Conservation (phyloP, 2,329 filamentous ascomycete genomes). For the Scopulariopsis brevicaulis region DNA sequence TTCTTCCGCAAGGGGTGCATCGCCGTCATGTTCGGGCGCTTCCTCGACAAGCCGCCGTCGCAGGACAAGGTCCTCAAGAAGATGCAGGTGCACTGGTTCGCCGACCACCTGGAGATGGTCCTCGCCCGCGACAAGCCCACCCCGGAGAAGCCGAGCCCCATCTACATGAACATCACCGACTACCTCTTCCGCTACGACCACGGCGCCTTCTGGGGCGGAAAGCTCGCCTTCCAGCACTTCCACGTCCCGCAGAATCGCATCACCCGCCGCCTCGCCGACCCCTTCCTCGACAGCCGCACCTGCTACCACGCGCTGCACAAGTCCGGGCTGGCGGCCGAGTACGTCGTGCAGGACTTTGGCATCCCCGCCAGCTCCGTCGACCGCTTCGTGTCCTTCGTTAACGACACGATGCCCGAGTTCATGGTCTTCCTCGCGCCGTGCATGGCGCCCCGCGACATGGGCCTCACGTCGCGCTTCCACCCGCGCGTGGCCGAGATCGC, state of each 20-base stretch:
- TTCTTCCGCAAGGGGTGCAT: constrained; percentile 33
- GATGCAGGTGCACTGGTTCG: constrained; percentile 19
- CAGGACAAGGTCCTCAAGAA: constrained; percentile 28
- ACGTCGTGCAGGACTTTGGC: constrained; percentile 55
- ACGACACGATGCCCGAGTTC: constrained; percentile 20
- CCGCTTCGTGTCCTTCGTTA: constrained; percentile 34
- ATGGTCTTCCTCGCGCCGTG: constrained; percentile 17
- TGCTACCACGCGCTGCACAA: constrained; percentile 56
- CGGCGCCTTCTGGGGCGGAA: constrained; percentile 57
- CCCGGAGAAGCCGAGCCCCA: constrained; percentile 9
- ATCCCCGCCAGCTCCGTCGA: constrained; percentile 29
- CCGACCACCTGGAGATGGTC: constrained; percentile 13
- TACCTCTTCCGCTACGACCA: constrained; percentile 65
- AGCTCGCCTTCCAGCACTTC: constrained; percentile 53
- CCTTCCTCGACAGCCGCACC: constrained; percentile 50
- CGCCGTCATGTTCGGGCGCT: constrained; percentile 36
- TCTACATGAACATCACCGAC: constrained; percentile 49
- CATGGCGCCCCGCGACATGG: constrained; percentile 22
- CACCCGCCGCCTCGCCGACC: constrained; percentile 48
- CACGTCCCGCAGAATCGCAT: constrained; percentile 51
- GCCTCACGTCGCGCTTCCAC: constrained; percentile 33
- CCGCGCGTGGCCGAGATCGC: constrained; percentile 16
- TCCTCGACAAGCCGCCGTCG: constrained; percentile 27
- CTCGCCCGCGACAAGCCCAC: constrained; percentile 5
- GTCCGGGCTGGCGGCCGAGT: constrained; percentile 45